Percentiles rank a stretch among this genome's conserved stretches.
Evolutionary conservation across 2,329 filamentous ascomycete species (phyloP).

Genomic region (Diaporthe ampelina): DNA sequence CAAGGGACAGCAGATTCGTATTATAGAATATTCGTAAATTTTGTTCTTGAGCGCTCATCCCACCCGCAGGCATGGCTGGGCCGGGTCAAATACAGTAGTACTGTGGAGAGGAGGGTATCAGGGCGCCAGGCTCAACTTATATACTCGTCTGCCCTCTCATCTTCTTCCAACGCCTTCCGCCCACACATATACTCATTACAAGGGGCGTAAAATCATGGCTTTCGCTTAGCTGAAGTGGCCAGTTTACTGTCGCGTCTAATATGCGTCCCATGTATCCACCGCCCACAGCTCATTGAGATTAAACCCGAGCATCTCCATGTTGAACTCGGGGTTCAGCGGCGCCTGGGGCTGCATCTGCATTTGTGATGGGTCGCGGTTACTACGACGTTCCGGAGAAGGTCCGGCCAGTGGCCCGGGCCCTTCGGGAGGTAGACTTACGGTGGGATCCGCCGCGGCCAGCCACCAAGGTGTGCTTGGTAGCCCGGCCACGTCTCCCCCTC

Average conservation of each 20-base stretch:
- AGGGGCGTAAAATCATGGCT: not conserved
- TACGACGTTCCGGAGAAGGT: slow-evolving; percentile 23
- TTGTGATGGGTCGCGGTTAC: slow-evolving; percentile 40
- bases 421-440: slow-evolving; percentile 42
- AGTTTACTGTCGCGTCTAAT: not conserved
- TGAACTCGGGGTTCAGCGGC: slow-evolving; percentile 65
- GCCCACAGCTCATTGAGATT: slow-evolving; percentile 71
- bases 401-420: slow-evolving; percentile 8
- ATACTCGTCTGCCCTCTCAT: not conserved
- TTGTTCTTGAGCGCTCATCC: not conserved
- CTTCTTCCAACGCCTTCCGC: not conserved
- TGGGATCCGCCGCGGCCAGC: slow-evolving; percentile 44
- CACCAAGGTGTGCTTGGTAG: slow-evolving; percentile 47
- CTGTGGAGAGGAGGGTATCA: slow-evolving; percentile 25
- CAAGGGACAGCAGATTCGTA: not conserved
- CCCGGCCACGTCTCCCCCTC: slow-evolving; percentile 37
- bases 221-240: too few species aligned
- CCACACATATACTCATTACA: not conserved
- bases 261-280: slow-evolving; percentile 48
- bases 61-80: not conserved
- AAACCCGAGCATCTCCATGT: slow-evolving; percentile 65
- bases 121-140: not conserved
- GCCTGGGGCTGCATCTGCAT: slow-evolving; percentile 45
- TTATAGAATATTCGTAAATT: not conserved
- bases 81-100: not conserved